Evolutionary conservation across 768 basidiomycete species (phyloP).

Genomic region (Collybia sp.): DNA sequence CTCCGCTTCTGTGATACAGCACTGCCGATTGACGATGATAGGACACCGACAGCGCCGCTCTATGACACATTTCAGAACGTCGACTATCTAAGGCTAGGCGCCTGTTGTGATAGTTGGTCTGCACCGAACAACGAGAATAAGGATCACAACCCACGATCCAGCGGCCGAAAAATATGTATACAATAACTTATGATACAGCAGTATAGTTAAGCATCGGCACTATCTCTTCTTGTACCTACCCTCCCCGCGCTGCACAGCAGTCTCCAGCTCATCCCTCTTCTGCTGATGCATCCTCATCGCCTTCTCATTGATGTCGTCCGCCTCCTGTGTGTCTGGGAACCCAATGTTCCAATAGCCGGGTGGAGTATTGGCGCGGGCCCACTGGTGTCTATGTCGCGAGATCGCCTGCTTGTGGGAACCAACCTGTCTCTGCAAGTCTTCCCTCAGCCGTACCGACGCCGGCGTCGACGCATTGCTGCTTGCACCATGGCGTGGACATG

Average conservation of each 20-base stretch:
- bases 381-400: constrained; percentile 69
- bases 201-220: too few relatives aligned
- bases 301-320: constrained; percentile 64
- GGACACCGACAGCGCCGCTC: too few relatives aligned
- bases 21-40: too few relatives aligned
- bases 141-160: too few relatives aligned
- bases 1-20: too few relatives aligned
- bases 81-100: too few relatives aligned
- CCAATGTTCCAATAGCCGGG: constrained; percentile 90
- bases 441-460: not conserved
- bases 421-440: constrained; percentile 22
- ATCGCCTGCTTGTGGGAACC: constrained; percentile 63
- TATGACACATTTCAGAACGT: too few relatives aligned
- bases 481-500: constrained; percentile 19
- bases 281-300: constrained; percentile 70
- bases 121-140: too few relatives aligned
- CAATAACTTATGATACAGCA: too few relatives aligned
- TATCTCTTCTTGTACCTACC: constrained; percentile 28
- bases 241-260: constrained; percentile 49
- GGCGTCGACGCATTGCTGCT: not conserved
- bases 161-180: too few relatives aligned
- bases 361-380: constrained; percentile 70
- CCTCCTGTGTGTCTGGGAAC: constrained; percentile 85
- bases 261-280: constrained; percentile 56
- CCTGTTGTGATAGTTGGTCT: too few relatives aligned